Evolutionary conservation across 495 filamentous ascomycete species (phyloP).

Genomic region (Annulohypoxylon moriforme): DNA sequence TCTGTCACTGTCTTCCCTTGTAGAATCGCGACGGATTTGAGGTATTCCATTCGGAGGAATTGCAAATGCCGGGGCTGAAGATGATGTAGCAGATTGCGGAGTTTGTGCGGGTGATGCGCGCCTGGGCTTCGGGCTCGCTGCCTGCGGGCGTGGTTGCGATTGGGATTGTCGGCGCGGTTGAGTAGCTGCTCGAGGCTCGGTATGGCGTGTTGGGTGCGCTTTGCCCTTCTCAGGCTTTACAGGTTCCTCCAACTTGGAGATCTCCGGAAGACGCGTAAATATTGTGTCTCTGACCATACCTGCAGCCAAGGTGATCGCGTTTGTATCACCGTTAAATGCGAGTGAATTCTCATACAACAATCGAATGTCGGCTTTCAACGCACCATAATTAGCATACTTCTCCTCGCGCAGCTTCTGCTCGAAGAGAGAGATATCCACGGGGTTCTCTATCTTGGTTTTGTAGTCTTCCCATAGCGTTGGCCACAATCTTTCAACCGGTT

Average conservation of each 20-base stretch:
- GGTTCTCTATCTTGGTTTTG: constrained; percentile 72
- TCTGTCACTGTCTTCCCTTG: constrained; percentile 75
- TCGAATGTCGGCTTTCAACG: constrained; percentile 75
- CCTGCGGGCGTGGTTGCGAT: constrained; percentile 45
- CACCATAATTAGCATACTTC: constrained; percentile 74
- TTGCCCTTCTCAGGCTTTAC: constrained; percentile 66
- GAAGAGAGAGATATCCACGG: constrained; percentile 86
- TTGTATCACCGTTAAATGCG: constrained; percentile 82
- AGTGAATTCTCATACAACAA: constrained; percentile 80
- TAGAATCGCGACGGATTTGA: constrained; percentile 89
- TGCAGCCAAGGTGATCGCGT: constrained; percentile 74
- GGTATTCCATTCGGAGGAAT: constrained; percentile 86
- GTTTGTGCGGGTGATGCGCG: constrained; percentile 45
- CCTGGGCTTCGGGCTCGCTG: constrained; percentile 55
- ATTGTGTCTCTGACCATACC: constrained; percentile 69
- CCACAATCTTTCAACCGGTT: constrained; percentile 72
- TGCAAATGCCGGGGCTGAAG: constrained; percentile 75
- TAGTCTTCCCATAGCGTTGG: constrained; percentile 71
- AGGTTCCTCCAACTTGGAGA: constrained; percentile 59
- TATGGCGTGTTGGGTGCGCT: constrained; percentile 61
- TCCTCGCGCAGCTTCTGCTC: constrained; percentile 78
- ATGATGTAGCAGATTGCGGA: constrained; percentile 40
- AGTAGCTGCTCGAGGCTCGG: constrained; percentile 55
- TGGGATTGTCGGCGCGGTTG: constrained; percentile 59
- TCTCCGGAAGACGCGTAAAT: constrained; percentile 67